Percentiles rank a stretch among this genome's conserved stretches.
Conservation (phyloP, 2,329 filamentous ascomycete genomes). For the Aspergillus sp. region DNA sequence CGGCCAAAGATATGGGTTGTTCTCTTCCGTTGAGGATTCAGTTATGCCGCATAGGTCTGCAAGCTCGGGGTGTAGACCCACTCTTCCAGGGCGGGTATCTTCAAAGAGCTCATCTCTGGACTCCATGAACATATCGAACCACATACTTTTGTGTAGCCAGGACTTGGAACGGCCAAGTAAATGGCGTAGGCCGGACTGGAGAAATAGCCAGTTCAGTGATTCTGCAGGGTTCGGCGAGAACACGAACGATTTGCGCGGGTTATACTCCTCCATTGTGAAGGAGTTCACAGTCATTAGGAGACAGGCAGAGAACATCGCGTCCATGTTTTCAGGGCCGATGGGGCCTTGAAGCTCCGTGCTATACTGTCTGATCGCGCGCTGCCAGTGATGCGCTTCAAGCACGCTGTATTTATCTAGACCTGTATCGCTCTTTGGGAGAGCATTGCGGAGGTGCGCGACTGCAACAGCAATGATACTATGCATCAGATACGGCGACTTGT, state of each 20-base stretch:
- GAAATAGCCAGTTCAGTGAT: slow-evolving; percentile 37
- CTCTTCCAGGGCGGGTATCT: slow-evolving; percentile 28
- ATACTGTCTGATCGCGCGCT: slow-evolving; percentile 37
- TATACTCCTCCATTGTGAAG: slow-evolving; percentile 32
- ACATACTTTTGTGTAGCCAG: slow-evolving; percentile 35
- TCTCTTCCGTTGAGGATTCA: slow-evolving; percentile 26
- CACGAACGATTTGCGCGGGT: slow-evolving; percentile 35
- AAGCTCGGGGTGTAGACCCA: slow-evolving; percentile 30
- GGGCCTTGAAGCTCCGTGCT: slow-evolving; percentile 28
- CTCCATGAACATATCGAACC: slow-evolving; percentile 33
- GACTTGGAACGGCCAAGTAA: slow-evolving; percentile 26
- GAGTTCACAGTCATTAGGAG: slow-evolving; percentile 38
- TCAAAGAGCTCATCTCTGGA: slow-evolving; percentile 26
- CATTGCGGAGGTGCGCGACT: slow-evolving; percentile 31
- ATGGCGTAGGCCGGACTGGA: slow-evolving; percentile 36
- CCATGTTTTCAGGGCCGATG: slow-evolving; percentile 35
- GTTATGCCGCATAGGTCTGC: slow-evolving; percentile 37
- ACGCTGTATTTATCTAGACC: slow-evolving; percentile 24
- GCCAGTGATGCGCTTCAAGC: slow-evolving; percentile 39
- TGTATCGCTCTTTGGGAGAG: slow-evolving; percentile 25
- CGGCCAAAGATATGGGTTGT: slow-evolving; percentile 39
- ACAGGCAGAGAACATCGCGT: slow-evolving; percentile 38
- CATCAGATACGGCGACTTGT: slow-evolving; percentile 38
- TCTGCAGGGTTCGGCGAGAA: slow-evolving; percentile 31
- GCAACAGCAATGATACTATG: slow-evolving; percentile 36